These are phyloP conservation scores for Alloascoidea africana DNA, from an alignment of 805 yeast species.

Conservation along the genomic window DNA sequence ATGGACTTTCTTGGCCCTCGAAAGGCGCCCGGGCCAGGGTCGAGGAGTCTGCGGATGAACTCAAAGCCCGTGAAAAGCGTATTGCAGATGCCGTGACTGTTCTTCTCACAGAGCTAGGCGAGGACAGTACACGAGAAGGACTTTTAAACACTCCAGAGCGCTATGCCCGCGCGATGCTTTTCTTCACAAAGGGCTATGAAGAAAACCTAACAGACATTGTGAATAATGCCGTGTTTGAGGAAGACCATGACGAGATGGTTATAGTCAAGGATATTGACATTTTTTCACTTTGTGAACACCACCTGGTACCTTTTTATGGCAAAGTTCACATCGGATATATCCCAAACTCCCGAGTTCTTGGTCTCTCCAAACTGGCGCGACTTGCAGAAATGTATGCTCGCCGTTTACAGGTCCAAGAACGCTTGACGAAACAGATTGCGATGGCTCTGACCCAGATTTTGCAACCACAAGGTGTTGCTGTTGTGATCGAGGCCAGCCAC, in stretches of 20 bases:
- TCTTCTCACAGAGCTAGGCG: constrained; percentile 73
- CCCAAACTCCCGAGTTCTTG: constrained; percentile 86
- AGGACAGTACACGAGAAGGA: constrained; percentile 81
- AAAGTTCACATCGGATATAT: constrained; percentile 97
- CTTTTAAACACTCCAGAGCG: constrained; percentile 88
- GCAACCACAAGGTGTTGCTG: constrained; percentile 95
- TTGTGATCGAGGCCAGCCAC: constrained; percentile 93
- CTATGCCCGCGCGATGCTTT: constrained; percentile 93
- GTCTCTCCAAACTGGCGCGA: constrained; percentile 84
- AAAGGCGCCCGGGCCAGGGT: constrained; percentile 68
- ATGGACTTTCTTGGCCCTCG: constrained; percentile 92
- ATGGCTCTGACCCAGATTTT: constrained; percentile 86
- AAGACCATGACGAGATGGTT: constrained; percentile 98
- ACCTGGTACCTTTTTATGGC: constrained; percentile 93
- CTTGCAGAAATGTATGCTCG: constrained; percentile 95
- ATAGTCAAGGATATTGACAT: constrained; percentile 91
- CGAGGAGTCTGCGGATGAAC: constrained; percentile 53
- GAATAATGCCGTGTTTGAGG: constrained; percentile 92
- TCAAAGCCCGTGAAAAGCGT: constrained; percentile 48
- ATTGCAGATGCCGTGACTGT: constrained; percentile 74
- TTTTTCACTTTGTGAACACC: constrained; percentile 92
- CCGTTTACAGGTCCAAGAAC: constrained; percentile 94
- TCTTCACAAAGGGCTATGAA: constrained; percentile 92
- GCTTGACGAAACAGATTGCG: constrained; percentile 93
- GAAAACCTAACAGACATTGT: constrained; percentile 86